These are phyloP conservation scores for Alternaria triticina DNA, from an alignment of 2,329 filamentous ascomycete species.

Conservation along the genomic window DNA sequence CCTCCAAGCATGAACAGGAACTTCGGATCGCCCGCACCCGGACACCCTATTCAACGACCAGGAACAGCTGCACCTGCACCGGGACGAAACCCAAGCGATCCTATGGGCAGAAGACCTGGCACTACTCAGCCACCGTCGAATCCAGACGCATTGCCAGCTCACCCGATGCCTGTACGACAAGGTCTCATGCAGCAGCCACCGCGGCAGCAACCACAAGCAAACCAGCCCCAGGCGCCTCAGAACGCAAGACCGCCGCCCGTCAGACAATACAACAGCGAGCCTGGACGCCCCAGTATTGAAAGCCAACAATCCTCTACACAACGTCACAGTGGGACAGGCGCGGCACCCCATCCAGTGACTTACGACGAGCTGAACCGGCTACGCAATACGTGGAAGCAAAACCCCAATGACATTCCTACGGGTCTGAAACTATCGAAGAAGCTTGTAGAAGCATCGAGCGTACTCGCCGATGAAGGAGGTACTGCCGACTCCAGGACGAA, in stretches of 20 bases:
- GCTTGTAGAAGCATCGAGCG: constrained; percentile 81
- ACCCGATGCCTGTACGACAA: constrained; percentile 62
- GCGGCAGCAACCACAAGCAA: constrained; percentile 19
- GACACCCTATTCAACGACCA: constrained; percentile 35
- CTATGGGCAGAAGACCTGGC: constrained; percentile 46
- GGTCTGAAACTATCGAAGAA: constrained; percentile 80
- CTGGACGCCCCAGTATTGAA: constrained; percentile 46
- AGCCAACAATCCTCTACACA: constrained; percentile 26
- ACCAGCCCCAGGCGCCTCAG: constrained; percentile 34
- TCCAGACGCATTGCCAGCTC: constrained; percentile 62
- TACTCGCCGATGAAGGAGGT: constrained; percentile 77
- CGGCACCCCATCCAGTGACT: constrained; percentile 67
- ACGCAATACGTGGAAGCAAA: constrained; percentile 69
- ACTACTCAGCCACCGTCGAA: constrained; percentile 52
- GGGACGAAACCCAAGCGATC: constrained; percentile 35
- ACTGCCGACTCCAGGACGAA: constrained; percentile 70
- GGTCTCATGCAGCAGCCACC: constrained; percentile 53
- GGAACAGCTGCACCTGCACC: constrained; percentile 41
- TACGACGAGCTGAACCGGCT: constrained; percentile 78
- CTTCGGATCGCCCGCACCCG: constrained; percentile 30
- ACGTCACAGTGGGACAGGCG: constrained; percentile 31
- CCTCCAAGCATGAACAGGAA: constrained; percentile 40
- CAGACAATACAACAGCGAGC: constrained; percentile 57
- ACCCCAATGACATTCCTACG: constrained; percentile 73
- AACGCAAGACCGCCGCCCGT: constrained; percentile 57